phyloP scores from a whole-genome alignment of 1,284 basidiomycete species.

The Cryptococcus hybrid region DNA sequence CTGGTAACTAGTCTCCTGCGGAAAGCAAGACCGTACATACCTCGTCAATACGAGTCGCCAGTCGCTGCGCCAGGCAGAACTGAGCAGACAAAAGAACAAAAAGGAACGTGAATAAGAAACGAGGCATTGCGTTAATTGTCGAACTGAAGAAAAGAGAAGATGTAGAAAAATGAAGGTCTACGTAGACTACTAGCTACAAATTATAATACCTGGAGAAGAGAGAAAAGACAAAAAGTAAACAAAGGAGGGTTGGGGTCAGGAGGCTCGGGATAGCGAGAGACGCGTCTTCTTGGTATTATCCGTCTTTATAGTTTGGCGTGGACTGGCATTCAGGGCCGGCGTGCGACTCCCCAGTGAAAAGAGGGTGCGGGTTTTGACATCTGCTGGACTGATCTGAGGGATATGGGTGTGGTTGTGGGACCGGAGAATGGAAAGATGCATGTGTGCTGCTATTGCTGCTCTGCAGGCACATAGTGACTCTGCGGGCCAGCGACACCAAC shows the following conservation, averaged over 20 bases:
- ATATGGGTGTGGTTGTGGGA: no score
- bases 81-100: background rate
- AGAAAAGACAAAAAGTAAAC: background rate
- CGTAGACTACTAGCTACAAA: background rate
- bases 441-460: no score
- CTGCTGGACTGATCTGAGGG: no score
- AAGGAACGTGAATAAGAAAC: background rate
- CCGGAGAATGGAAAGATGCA: no score
- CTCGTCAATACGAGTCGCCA: conserved; percentile 3
- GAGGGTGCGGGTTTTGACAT: no score
- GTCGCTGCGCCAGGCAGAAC: conserved; percentile 6
- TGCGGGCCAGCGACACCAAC: no score
- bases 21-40: background rate
- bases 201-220: background rate
- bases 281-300: background rate
- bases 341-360: no score
- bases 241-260: background rate
- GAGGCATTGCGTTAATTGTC: background rate
- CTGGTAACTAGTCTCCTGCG: background rate
- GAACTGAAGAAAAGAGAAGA: no score
- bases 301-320: no score
- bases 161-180: no score
- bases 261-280: background rate
- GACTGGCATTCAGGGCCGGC: no score
- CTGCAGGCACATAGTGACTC: no score